Evolutionary conservation across 2,329 filamentous ascomycete genomes (phyloP).

Genomic region (Ascochyta lentis): DNA sequence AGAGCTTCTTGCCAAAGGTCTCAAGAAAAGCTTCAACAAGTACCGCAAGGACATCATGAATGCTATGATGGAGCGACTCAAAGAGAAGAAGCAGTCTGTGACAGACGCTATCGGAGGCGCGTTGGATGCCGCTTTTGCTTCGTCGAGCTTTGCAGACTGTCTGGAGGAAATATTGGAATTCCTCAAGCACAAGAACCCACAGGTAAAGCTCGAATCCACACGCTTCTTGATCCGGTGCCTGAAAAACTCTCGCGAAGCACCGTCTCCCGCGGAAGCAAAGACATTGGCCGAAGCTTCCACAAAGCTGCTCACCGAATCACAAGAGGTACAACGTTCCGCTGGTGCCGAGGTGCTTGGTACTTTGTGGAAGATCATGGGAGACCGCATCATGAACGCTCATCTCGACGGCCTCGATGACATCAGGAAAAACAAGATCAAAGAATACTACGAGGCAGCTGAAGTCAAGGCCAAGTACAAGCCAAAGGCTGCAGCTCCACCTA

Average conservation of each 20-base stretch:
- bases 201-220: conserved; percentile 94
- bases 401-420: conserved; percentile 94
- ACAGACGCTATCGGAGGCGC: conserved; percentile 87
- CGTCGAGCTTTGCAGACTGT: conserved; percentile 79
- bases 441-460: conserved; percentile 81
- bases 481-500: conserved; percentile 71
- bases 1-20: conserved; percentile 83
- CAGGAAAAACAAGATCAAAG: conserved; percentile 92
- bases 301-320: conserved; percentile 88
- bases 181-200: conserved; percentile 92
- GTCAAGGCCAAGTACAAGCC: conserved; percentile 93
- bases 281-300: conserved; percentile 87
- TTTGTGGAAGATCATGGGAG: conserved; percentile 98
- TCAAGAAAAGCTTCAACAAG: conserved; percentile 78
- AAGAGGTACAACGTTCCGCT: conserved; percentile 81
- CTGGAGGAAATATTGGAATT: conserved; percentile 89
- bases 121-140: conserved; percentile 72
- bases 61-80: conserved; percentile 92
- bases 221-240: conserved; percentile 91
- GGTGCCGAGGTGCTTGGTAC: conserved; percentile 93
- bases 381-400: conserved; percentile 91
- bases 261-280: conserved; percentile 81
- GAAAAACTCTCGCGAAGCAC: conserved; percentile 81
- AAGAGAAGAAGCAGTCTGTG: conserved; percentile 94
- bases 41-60: conserved; percentile 82